Evolutionary conservation across 2,329 filamentous ascomycete species (phyloP).

Genomic region (Colletotrichum spaethianum): DNA sequence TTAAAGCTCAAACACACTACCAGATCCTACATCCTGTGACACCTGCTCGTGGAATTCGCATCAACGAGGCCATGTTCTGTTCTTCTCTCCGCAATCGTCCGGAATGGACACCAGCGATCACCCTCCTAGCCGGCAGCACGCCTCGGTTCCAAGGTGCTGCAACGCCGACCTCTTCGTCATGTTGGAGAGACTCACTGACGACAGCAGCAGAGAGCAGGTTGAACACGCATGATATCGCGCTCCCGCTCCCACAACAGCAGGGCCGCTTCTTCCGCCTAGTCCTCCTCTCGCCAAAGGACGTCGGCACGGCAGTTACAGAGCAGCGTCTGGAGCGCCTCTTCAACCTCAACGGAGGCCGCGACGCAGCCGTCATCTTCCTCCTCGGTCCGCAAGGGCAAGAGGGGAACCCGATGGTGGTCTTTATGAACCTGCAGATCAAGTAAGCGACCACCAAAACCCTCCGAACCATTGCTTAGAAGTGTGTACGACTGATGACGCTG

Average conservation of each 20-base stretch:
- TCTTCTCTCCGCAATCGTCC: slow-evolving; percentile 55
- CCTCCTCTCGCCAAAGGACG: slow-evolving; percentile 57
- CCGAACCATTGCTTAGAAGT: background rate
- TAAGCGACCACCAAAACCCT: slow-evolving; percentile 46
- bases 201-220: slow-evolving; percentile 56
- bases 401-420: slow-evolving; percentile 47
- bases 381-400: slow-evolving; percentile 48
- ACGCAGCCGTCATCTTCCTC: slow-evolving; percentile 62
- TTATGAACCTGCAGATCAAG: slow-evolving; percentile 62
- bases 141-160: slow-evolving; percentile 47
- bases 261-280: slow-evolving; percentile 52
- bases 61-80: slow-evolving; percentile 52
- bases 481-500: background rate
- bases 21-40: background rate
- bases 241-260: slow-evolving; percentile 49
- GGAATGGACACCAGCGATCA: slow-evolving; percentile 52
- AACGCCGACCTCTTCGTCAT: slow-evolving; percentile 3
- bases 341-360: slow-evolving; percentile 55
- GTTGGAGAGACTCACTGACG: slow-evolving; percentile 3
- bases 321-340: slow-evolving; percentile 58
- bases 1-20: background rate
- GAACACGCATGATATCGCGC: slow-evolving; percentile 61
- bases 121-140: slow-evolving; percentile 45
- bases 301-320: slow-evolving; percentile 47
- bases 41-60: background rate